Conservation (phyloP, 1,284 basidiomycete genomes). For the Agaricales sp. region DNA sequence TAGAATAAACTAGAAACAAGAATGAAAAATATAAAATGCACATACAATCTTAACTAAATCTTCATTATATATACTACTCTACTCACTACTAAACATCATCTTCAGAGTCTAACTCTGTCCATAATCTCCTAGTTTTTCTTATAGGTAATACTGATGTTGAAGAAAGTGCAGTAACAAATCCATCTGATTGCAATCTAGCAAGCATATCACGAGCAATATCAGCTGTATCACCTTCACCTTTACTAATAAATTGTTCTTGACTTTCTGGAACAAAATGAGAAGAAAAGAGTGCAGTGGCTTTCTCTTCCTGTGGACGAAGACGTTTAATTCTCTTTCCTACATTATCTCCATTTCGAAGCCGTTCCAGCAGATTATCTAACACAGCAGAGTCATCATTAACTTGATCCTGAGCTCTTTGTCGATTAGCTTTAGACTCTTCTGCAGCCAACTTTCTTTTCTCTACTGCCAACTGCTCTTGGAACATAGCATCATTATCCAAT, state of each 20-base stretch:
- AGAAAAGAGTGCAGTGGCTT: constrained; percentile 24
- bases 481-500: constrained; percentile 59
- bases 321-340: constrained; percentile 48
- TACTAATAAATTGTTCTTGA: constrained; percentile 30
- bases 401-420: constrained; percentile 39
- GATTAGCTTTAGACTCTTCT: constrained; percentile 50
- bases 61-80: too few relatives aligned
- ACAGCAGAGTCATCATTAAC: constrained; percentile 50
- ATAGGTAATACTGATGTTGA: background rate
- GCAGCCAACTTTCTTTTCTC: constrained; percentile 58
- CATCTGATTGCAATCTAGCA: constrained; percentile 54
- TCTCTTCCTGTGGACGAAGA: constrained; percentile 29
- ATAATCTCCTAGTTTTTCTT: background rate
- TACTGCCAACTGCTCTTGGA: constrained; percentile 51
- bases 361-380: constrained; percentile 65
- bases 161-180: background rate
- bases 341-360: constrained; percentile 60
- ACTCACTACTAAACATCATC: background rate
- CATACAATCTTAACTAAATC: too few relatives aligned
- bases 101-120: background rate
- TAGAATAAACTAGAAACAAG: too few relatives aligned
- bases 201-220: constrained; percentile 66
- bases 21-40: too few relatives aligned
- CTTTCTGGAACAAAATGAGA: constrained; percentile 23
- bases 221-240: constrained; percentile 33